Conservation (phyloP, 2,329 filamentous ascomycete genomes). For the Aspergillus aculeatinus region DNA sequence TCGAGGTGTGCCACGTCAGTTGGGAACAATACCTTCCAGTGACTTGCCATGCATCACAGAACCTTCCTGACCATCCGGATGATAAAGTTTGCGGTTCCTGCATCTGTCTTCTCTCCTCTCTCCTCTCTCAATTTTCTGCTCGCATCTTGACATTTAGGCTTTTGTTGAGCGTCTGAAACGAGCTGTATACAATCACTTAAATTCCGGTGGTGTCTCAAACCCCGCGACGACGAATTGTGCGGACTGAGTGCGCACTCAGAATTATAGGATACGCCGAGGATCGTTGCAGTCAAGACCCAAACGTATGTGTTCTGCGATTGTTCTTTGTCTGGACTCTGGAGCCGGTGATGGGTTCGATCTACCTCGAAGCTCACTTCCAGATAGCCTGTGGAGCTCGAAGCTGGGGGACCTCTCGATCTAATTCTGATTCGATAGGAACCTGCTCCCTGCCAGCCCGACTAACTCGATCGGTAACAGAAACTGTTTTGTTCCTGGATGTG, state of each 20-base stretch:
- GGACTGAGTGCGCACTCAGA: neutral
- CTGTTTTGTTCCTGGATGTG: constrained; percentile 3
- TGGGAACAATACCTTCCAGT: constrained; percentile 2
- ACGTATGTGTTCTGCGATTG: neutral
- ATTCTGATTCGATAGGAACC: constrained; percentile 4
- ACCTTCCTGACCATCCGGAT: neutral
- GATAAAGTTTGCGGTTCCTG: constrained; percentile 15
- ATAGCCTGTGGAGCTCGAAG: constrained; percentile 1
- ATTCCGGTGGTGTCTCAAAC: neutral
- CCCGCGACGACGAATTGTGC: neutral
- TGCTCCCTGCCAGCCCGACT: neutral
- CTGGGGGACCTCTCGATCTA: neutral
- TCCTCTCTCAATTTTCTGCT: neutral
- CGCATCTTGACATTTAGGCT: neutral
- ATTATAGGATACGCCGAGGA: neutral
- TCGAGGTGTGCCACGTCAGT: constrained; percentile 14
- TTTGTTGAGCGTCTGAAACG: neutral
- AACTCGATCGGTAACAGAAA: constrained; percentile 8
- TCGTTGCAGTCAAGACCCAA: neutral
- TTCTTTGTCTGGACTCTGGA: neutral
- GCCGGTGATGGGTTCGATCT: neutral
- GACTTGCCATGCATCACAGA: constrained; percentile 4
- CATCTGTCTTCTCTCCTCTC: constrained; percentile 4
- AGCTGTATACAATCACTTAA: neutral
- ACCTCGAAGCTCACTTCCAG: constrained; percentile 4